Evolutionary conservation across 1,284 basidiomycete genomes (phyloP), one percentile per base, ranked within the genome.

Genomic region (Phellopilus nigrolimitatus): DNA sequence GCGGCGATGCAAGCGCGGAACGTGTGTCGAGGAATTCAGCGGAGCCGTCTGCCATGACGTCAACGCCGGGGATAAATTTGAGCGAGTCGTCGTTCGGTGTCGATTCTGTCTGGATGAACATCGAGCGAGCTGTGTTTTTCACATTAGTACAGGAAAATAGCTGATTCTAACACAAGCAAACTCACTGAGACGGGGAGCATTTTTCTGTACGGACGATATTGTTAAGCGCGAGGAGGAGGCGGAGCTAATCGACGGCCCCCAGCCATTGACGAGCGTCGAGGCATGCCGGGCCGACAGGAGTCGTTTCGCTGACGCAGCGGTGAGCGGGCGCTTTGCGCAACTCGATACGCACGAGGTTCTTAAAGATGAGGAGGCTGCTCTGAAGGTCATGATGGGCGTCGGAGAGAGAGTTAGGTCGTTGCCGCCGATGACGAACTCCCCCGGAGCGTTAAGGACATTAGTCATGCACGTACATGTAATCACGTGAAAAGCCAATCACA

Each of bases 31-130:
- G 82, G 68, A 99, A 98, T 68, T 99, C 95, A 22, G 93, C 91
- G 0, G 88, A 91, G 39, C 91, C 90, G 37, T 80, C 79, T 39
- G 80, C 79, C 84, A 97, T 93, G 30, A 99, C 94, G 34, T 82
- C 68, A 10, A 88, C 79, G 0, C 95, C 95, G 0, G 95, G 97
- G 50, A 99, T 93, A 71, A 99, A 99, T 70, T 99, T 99, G 56
- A 99, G 79, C 6, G 95, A 97, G 65, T 97, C 94, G 40, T 95
- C 91, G 68, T 99, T 99, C 1, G 95, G 95, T 0, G 95, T 99
- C 3, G 86, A 84, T 71, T 98, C 95, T 4, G 95, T 99, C 69
- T 97, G 93, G 57, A 95, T 95, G 72, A 97, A 97, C 91, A 97
- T 94, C 33, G 88, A 87, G 21, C 92, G 85, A 42, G 74, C 91